Percentiles rank a stretch among this genome's conserved stretches.
phyloP scores from a whole-genome alignment of 1,284 basidiomycete species.

The Schizophyllum amplum region DNA sequence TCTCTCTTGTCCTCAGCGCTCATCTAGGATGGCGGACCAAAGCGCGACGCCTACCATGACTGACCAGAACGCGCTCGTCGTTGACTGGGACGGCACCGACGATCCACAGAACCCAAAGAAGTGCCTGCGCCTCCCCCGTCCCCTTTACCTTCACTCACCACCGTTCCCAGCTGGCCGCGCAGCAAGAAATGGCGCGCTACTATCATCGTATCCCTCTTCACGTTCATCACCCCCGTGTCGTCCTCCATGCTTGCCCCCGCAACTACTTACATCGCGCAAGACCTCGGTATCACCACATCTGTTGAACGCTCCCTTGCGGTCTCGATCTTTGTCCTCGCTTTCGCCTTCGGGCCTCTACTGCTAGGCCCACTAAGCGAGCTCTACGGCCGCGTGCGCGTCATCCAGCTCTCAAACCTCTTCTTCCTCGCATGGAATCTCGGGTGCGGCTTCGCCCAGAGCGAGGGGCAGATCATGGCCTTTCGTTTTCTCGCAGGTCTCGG shows the following conservation, averaged over 20 bases:
- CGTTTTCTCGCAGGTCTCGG: constrained; percentile 59
- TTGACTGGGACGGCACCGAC: constrained; percentile 51
- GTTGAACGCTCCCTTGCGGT: constrained; percentile 52
- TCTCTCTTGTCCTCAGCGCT: background rate
- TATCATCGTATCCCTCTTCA: constrained; percentile 52
- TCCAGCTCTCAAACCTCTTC: background rate
- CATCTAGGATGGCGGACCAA: background rate
- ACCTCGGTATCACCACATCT: constrained; percentile 47
- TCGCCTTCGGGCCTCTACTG: constrained; percentile 33
- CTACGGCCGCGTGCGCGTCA: constrained; percentile 1
- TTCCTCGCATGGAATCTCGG: constrained; percentile 44
- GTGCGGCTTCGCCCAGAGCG: constrained; percentile 57
- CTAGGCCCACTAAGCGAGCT: constrained; percentile 31
- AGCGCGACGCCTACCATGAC: background rate
- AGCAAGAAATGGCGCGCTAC: constrained; percentile 57
- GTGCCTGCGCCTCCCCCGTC: constrained; percentile 17
- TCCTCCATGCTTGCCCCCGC: constrained; percentile 74
- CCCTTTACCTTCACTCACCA: background rate
- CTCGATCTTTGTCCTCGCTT: constrained; percentile 63
- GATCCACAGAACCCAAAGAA: constrained; percentile 58
- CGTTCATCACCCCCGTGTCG: constrained; percentile 58
- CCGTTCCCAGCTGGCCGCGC: constrained; percentile 44
- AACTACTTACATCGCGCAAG: constrained; percentile 36
- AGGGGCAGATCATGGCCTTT: constrained; percentile 52
- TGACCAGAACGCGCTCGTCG: constrained; percentile 20